Conservation (phyloP, 139 green algal genomes). For the Chlamydomonas applanata region DNA sequence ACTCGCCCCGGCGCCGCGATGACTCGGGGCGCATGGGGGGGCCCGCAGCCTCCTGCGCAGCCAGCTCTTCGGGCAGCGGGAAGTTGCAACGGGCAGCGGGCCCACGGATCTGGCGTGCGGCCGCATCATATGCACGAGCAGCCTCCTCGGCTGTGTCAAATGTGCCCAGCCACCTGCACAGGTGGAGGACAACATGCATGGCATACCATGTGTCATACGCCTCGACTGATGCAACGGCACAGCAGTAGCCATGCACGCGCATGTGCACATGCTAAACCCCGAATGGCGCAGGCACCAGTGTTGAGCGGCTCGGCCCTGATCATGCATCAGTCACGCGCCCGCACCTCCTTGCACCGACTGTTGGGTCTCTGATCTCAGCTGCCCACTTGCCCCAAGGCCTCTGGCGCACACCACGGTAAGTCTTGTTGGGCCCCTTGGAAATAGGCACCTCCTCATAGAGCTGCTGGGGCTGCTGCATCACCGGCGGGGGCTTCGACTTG, state of each 20-base stretch:
- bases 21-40: no score
- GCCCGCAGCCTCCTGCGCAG: neutral
- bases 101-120: conserved; percentile 84
- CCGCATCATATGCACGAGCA: conserved; percentile 90
- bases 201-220: no score
- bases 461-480: neutral
- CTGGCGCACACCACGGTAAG: conserved; percentile 92
- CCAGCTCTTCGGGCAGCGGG: conserved; percentile 40
- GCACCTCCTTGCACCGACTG: conserved; percentile 73
- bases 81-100: conserved; percentile 90
- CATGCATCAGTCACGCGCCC: neutral
- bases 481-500: neutral
- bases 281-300: no score
- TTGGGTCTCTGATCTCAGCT: conserved; percentile 96
- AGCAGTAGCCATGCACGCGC: no score
- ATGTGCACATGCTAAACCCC: no score
- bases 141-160: conserved; percentile 82
- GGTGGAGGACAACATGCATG: no score
- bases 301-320: no score
- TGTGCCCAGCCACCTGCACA: conserved; percentile 58
- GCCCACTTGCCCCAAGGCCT: conserved; percentile 97
- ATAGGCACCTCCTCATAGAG: conserved; percentile 17
- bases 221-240: no score
- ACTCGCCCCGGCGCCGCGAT: no score
- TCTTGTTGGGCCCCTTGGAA: conserved; percentile 80